These are phyloP conservation scores for Eragrostis curvula DNA, from an alignment of 176 grass and related monocot species.

Conservation along the genomic window DNA sequence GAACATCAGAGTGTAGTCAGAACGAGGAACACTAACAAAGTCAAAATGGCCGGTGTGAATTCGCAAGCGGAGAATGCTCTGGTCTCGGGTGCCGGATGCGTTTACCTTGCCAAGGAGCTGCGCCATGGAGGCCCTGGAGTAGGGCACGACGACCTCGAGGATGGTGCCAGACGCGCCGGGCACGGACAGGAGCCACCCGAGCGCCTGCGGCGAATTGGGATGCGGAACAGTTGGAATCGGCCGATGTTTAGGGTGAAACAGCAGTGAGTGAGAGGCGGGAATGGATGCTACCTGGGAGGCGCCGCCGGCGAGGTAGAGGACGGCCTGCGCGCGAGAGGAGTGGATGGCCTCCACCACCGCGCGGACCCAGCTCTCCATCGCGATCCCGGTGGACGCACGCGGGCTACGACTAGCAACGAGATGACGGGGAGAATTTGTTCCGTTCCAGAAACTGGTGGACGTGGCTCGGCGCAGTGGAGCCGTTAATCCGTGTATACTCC, in stretches of 20 bases:
- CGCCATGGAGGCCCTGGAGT: slow-evolving; percentile 77
- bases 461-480: too few species aligned
- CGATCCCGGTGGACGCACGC: background rate
- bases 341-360: slow-evolving; percentile 76
- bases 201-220: slow-evolving; percentile 49
- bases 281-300: slow-evolving; percentile 68
- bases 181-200: slow-evolving; percentile 88
- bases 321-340: slow-evolving; percentile 64
- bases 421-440: slow-evolving; percentile 4
- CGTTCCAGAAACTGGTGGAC: background rate
- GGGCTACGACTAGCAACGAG: background rate
- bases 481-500: too few species aligned
- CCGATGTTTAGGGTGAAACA: slow-evolving; percentile 2
- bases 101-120: slow-evolving; percentile 89
- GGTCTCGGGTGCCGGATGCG: background rate
- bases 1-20: slow-evolving; percentile 30
- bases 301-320: slow-evolving; percentile 94
- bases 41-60: background rate
- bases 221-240: slow-evolving; percentile 11
- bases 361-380: slow-evolving; percentile 77
- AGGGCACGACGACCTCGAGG: slow-evolving; percentile 93
- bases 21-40: slow-evolving; percentile 1
- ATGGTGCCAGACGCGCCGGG: slow-evolving; percentile 77
- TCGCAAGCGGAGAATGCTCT: background rate
- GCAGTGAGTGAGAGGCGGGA: background rate